Conservation (phyloP, 345 rosid genomes). For the Eucalyptus sp. region DNA sequence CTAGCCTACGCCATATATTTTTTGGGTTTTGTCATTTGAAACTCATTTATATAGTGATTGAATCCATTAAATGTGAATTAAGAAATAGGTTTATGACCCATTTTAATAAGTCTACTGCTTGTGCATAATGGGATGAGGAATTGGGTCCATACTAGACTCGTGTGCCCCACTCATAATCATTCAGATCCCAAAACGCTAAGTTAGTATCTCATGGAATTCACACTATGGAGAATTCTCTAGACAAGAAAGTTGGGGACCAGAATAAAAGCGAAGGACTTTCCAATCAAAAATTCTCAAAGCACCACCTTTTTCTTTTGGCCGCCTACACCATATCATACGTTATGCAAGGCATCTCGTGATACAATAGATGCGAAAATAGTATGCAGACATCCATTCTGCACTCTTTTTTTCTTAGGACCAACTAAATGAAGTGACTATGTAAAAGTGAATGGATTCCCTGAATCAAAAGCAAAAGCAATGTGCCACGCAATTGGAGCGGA, state of each 20-base stretch:
- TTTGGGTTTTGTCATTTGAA: not conserved
- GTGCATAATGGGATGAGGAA: not conserved
- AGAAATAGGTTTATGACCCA: too few species aligned
- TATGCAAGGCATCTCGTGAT: not conserved
- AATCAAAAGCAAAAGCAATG: not conserved
- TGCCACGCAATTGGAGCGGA: not conserved
- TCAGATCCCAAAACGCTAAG: not conserved
- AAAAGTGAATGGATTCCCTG: not conserved
- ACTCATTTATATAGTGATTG: too few species aligned
- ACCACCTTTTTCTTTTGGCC: not conserved
- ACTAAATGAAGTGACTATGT: not conserved
- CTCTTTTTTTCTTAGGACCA: not conserved
- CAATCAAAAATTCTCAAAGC: not conserved
- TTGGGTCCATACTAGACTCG: not conserved
- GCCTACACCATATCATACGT: not conserved
- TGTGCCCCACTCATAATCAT: not conserved
- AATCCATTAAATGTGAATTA: too few species aligned
- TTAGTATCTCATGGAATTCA: not conserved
- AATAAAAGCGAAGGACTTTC: not conserved
- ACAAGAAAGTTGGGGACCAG: fast-evolving
- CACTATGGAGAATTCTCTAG: not conserved
- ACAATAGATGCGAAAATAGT: not conserved
- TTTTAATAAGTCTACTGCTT: fast-evolving
- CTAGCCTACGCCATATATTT: fast-evolving
- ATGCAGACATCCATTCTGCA: not conserved